Evolutionary conservation across 1,284 basidiomycete species (phyloP).

Genomic region (Trametes pubescens): DNA sequence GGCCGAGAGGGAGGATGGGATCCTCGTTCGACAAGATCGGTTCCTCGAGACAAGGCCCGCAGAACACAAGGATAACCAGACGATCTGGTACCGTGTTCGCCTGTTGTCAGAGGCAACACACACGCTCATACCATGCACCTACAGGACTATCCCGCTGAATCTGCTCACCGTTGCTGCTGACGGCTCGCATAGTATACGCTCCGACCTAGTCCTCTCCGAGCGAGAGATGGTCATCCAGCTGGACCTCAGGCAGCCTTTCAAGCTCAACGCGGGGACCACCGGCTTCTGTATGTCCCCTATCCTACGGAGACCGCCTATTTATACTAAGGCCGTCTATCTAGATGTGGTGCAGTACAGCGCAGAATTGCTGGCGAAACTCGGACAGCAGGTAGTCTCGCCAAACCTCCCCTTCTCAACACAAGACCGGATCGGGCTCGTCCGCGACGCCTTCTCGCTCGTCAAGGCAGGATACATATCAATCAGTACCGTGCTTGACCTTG

Average conservation of each 20-base stretch:
- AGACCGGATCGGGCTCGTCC: constrained; percentile 90
- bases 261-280: constrained; percentile 90
- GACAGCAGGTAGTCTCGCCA: constrained; percentile 75
- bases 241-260: constrained; percentile 76
- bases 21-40: constrained; percentile 89
- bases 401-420: constrained; percentile 63
- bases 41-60: constrained; percentile 89
- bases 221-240: constrained; percentile 76
- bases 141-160: constrained; percentile 82
- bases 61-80: constrained; percentile 86
- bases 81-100: constrained; percentile 71
- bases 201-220: constrained; percentile 67
- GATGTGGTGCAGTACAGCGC: constrained; percentile 90
- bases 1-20: constrained; percentile 74
- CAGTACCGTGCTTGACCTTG: constrained; percentile 79
- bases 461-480: constrained; percentile 83
- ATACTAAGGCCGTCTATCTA: constrained; percentile 51
- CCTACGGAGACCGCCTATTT: constrained; percentile 50
- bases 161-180: constrained; percentile 68
- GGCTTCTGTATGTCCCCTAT: constrained; percentile 53
- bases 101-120: too few species aligned
- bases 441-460: constrained; percentile 83
- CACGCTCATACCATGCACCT: neutral
- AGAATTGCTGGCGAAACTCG: constrained; percentile 82
- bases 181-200: constrained; percentile 71